Evolutionary conservation across 768 basidiomycete genomes (phyloP), one percentile per base, ranked within the genome.

Genomic region (Boletus sensibilis): DNA sequence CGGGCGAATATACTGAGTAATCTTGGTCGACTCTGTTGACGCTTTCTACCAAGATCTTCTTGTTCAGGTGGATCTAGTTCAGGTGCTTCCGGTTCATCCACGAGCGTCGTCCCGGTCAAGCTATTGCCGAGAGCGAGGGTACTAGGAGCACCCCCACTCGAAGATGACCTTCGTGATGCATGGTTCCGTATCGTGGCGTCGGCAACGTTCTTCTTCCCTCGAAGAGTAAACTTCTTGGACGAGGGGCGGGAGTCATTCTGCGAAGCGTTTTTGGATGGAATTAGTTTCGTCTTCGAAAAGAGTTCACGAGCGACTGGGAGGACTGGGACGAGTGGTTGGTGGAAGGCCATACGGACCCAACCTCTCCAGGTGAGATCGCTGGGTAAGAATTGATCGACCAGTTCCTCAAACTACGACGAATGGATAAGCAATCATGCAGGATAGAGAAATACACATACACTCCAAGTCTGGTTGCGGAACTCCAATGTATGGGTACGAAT

Each of bases 341-440:
- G 84, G 72, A 90, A 87, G 14, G 86, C 89, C 79, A 91, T 88
- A 64, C 87, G 88, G 34, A 90, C 80, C 89, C 89, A 91, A 16
- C 88, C 88, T 67, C 80, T 82, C 88, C 88, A 90, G 45, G 81
- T 85, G 71, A 83, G 84, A 62, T 88, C 83, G 4, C 86, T 87
- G 4, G 89, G 89, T 55, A 90, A 84, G 66, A 90, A 91, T 61
- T 90, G 86, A 61, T 87, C 84, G 14, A 88, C 86, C 43, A 91
- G 63, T 58, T 90, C 88, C 69, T 91, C 89, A 58, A 91, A 89
- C 89, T 91, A 59, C 45, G 47, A 18, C 20, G 10, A 33, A 35
- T 48, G 44, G 13, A 35, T 56, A 25, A 58, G 42, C 21, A 51
- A 61, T 53, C 52, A 54, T 35, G 50, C 13, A 43, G n/a, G 27